phyloP scores from a whole-genome alignment of 2,329 filamentous ascomycete genomes.

The Exophiala calicioides region DNA sequence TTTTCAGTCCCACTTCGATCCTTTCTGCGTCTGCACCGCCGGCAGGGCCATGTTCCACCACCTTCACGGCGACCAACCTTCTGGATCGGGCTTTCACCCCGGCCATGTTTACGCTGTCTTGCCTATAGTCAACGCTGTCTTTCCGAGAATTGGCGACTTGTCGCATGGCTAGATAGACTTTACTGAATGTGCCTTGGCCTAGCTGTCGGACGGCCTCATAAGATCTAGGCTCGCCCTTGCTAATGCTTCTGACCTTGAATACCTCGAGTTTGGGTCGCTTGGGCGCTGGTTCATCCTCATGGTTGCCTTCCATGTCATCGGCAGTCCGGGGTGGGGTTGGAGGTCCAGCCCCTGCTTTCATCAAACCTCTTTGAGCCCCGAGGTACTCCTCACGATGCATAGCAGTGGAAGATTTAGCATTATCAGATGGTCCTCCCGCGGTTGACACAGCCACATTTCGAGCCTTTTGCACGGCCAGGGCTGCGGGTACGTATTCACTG shows the following conservation, averaged over 20 bases:
- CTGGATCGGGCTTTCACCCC: constrained; percentile 59
- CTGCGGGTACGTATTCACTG: constrained; percentile 82
- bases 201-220: constrained; percentile 80
- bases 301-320: constrained; percentile 53
- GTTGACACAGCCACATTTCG: constrained; percentile 74
- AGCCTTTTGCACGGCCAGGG: constrained; percentile 63
- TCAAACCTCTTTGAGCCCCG: constrained; percentile 74
- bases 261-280: constrained; percentile 51
- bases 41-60: constrained; percentile 91
- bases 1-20: constrained; percentile 88
- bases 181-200: constrained; percentile 93
- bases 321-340: constrained; percentile 73
- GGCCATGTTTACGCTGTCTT: constrained; percentile 40
- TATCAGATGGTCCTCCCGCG: constrained; percentile 48
- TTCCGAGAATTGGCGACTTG: constrained; percentile 58
- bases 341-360: constrained; percentile 58
- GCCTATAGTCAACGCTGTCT: constrained; percentile 39
- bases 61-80: constrained; percentile 88
- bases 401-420: constrained; percentile 52
- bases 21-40: constrained; percentile 91
- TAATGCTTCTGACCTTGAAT: constrained; percentile 68
- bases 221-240: constrained; percentile 68
- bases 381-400: constrained; percentile 79
- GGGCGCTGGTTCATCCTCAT: constrained; percentile 33
- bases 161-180: constrained; percentile 86